Percentiles rank a stretch among this genome's conserved stretches.
These are phyloP conservation scores for Ogataea naganishii DNA, from an alignment of 805 yeast genomes.

Conservation along the genomic window DNA sequence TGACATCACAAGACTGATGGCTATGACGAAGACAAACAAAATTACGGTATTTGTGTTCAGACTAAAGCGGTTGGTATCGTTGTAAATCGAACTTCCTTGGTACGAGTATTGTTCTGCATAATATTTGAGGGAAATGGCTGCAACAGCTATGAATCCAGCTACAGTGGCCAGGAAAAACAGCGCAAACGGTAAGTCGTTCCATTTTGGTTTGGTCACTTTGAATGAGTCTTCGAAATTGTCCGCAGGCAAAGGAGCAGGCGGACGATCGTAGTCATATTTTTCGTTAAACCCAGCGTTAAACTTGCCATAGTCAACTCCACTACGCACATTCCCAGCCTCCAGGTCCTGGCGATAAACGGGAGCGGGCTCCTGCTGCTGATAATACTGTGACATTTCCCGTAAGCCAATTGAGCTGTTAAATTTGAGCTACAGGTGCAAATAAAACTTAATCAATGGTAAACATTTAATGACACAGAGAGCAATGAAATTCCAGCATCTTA, in stretches of 20 bases:
- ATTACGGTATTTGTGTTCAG: constrained; percentile 70
- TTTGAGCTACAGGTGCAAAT: too few species aligned
- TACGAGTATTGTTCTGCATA: constrained; percentile 45
- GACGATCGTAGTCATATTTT: too few species aligned
- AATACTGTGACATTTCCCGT: too few species aligned
- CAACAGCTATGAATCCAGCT: constrained; percentile 62
- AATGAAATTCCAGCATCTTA: too few species aligned
- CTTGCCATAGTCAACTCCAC: too few species aligned
- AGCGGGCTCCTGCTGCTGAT: too few species aligned
- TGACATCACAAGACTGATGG: constrained; percentile 52
- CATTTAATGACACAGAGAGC: too few species aligned
- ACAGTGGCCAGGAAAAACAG: constrained; percentile 36
- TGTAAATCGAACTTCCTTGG: constrained; percentile 59
- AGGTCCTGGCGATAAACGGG: too few species aligned
- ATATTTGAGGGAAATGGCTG: constrained; percentile 59
- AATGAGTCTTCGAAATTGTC: constrained; percentile 60
- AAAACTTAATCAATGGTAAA: too few species aligned
- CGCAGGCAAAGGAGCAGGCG: constrained; percentile 18
- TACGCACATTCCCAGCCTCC: too few species aligned
- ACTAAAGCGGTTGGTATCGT: constrained; percentile 42
- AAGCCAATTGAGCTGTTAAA: too few species aligned
- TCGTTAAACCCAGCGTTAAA: too few species aligned
- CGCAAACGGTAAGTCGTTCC: constrained; percentile 67
- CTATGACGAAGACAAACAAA: constrained; percentile 56
- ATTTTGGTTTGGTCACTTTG: constrained; percentile 50